Base-by-base conservation (phyloP, 2,329 filamentous ascomycete genomes). In the Talaromyces verruculosus region DNA sequence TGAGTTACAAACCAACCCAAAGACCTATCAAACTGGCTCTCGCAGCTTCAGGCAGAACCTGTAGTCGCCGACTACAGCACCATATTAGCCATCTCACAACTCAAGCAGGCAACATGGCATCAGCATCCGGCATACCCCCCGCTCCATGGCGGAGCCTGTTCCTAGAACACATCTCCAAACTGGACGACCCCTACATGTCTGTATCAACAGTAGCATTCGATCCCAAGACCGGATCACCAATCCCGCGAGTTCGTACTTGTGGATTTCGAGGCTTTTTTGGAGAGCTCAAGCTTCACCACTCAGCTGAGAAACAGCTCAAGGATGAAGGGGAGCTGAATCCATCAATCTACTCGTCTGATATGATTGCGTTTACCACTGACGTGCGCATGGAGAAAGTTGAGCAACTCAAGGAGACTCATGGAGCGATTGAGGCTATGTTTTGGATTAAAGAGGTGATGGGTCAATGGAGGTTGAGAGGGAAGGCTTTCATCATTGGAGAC, bases 251-350 rank as follows among this genome's bases (percentile, higher is more conserved):
- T 8, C 87, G 93, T 63, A 93, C 88, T 72, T 95, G 93, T 78
- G 88, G 97, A 73, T 94, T 88, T 80, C 90, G 94, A 67, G 92
- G 93, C 71, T 88, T 96, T 80, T 97, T 91, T 87, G 89, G 88
- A 0, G 84, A 85, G 64, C 82, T 79, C 1, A 64, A 73, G 2
- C 73, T 96, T 0, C 89, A 90, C 3, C 91, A 93, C 78, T 85
- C 87, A 51, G 87, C 89, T 76, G 94, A 95, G 77, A 80, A 86
- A 39, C 90, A 91, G 2, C 83, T 87, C 68, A 83, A 83, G 8
- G 59, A 71, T 7, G 73, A 75, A 49, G 69, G 71, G 2, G 74
- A 72, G 0, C 60, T 71, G 30, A 97, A 97, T 76, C 88, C 91
- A 4, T 71, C 80, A 6, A 79, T 86, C 0, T 97, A 87, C 74